These are phyloP conservation scores for Ascomycota sp. DNA, from an alignment of 2,329 filamentous ascomycete genomes.

Conservation along the genomic window DNA sequence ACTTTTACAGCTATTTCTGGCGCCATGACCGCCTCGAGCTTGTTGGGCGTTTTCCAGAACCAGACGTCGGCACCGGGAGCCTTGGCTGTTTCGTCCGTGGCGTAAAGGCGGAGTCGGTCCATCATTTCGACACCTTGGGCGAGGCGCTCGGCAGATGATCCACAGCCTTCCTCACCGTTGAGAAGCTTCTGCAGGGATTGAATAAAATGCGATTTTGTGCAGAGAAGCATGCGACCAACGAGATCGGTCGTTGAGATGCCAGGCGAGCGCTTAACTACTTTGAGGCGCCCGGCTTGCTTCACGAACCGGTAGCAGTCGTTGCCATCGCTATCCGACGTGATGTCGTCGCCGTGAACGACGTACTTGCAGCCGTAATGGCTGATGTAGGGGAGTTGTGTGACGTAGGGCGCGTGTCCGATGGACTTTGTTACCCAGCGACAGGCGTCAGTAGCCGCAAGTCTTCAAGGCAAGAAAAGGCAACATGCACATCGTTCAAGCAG, in stretches of 20 bases:
- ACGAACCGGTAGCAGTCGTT: conserved; percentile 97
- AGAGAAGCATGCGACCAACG: conserved; percentile 92
- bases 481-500: no score
- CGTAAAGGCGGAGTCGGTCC: conserved; percentile 62
- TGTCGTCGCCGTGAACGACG: conserved; percentile 91
- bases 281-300: conserved; percentile 81
- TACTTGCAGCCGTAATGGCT: conserved; percentile 86
- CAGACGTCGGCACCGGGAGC: conserved; percentile 64
- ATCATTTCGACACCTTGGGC: conserved; percentile 44
- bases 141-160: conserved; percentile 42
- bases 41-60: conserved; percentile 55
- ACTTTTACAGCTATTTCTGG: no score
- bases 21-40: no score
- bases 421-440: conserved; percentile 84
- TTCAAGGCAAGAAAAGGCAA: no score
- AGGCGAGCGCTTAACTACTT: conserved; percentile 87
- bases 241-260: conserved; percentile 94
- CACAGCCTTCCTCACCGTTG: conserved; percentile 48
- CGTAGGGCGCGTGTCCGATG: conserved; percentile 73
- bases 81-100: conserved; percentile 63
- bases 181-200: conserved; percentile 50
- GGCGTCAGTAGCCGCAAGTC: conserved; percentile 72
- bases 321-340: conserved; percentile 79
- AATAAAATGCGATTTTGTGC: conserved; percentile 87
- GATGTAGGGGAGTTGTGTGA: conserved; percentile 84